These are phyloP conservation scores for Fusarium protoensiforme DNA, from an alignment of 2,329 filamentous ascomycete genomes.

Conservation along the genomic window DNA sequence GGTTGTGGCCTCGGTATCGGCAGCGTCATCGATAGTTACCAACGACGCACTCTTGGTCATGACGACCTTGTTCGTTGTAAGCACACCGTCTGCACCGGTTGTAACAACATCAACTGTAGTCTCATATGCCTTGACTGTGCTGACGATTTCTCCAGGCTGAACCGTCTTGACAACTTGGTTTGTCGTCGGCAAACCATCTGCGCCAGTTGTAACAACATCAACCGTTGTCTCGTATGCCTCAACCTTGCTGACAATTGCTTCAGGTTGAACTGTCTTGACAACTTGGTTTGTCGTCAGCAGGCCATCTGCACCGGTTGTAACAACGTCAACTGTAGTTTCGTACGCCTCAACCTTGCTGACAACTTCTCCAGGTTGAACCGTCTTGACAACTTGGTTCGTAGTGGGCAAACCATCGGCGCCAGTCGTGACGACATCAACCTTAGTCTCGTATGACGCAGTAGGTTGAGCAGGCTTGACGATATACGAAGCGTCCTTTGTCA, in stretches of 20 bases:
- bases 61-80: not conserved
- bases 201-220: not conserved
- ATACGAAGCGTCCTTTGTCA: not conserved
- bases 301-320: not conserved
- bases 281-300: constrained; percentile 22
- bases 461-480: not conserved
- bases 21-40: not conserved
- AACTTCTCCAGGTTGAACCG: not conserved
- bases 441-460: not conserved
- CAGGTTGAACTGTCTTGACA: constrained; percentile 7
- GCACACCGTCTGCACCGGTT: not conserved
- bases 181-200: no score
- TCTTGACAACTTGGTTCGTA: constrained; percentile 27
- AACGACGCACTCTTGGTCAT: not conserved
- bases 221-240: not conserved
- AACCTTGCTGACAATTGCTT: not conserved
- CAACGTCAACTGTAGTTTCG: not conserved
- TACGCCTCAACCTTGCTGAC: not conserved
- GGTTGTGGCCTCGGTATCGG: not conserved
- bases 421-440: not conserved
- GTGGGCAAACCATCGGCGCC: not conserved
- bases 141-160: no score
- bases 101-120: not conserved
- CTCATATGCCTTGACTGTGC: no score
- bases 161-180: no score